phyloP scores from a whole-genome alignment of 805 yeast species.

The Zygosaccharomyces kombuchaensis region DNA sequence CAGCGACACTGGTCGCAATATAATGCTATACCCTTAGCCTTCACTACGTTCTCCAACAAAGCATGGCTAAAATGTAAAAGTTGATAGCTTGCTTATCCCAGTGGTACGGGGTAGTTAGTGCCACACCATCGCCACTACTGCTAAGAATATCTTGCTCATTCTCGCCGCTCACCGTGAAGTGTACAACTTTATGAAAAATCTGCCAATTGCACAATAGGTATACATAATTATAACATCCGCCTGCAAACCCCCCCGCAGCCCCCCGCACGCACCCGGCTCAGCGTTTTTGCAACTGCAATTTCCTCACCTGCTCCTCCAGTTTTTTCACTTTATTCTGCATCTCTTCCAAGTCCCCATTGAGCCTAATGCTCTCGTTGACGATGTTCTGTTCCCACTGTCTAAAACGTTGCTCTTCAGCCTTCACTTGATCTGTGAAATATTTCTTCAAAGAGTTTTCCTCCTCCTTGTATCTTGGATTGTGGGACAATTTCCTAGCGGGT shows the following conservation, averaged over 20 bases:
- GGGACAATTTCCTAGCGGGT: conserved; percentile 49
- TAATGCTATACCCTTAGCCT: too few relatives aligned
- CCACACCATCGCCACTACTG: too few relatives aligned
- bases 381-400: conserved; percentile 98
- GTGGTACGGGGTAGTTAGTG: too few relatives aligned
- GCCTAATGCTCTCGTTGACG: conserved; percentile 88
- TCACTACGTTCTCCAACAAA: too few relatives aligned
- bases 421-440: conserved; percentile 93
- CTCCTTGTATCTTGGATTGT: conserved; percentile 91
- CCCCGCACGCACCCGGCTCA: conserved; percentile 12
- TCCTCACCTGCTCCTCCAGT: conserved; percentile 71
- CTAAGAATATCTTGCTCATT: not conserved
- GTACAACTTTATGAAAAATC: conserved; percentile 2
- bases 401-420: conserved; percentile 93
- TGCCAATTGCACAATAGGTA: not conserved
- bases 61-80: too few relatives aligned
- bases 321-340: conserved; percentile 72
- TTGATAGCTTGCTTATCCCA: too few relatives aligned
- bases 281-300: conserved; percentile 52
- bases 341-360: conserved; percentile 89
- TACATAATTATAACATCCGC: not conserved
- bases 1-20: too few relatives aligned
- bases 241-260: not conserved
- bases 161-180: not conserved
- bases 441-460: conserved; percentile 93